Conservation (phyloP, 2,329 filamentous ascomycete genomes). For the Truncatella angustata region DNA sequence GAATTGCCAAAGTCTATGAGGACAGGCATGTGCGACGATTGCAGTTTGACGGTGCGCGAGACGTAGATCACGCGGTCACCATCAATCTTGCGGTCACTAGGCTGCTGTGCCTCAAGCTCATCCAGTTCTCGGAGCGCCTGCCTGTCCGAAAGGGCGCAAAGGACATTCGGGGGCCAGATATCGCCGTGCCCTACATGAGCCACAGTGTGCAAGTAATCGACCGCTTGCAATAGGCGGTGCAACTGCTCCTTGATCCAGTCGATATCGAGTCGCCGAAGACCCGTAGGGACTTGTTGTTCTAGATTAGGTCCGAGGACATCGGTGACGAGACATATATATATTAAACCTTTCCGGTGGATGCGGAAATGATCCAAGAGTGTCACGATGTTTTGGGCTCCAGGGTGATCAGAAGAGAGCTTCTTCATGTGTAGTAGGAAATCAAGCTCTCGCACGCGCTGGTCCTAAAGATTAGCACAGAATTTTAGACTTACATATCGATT, state of each 20-base stretch:
- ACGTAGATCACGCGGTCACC: slow-evolving; percentile 4
- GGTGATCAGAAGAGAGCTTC: slow-evolving; percentile 14
- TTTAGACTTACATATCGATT: slow-evolving; percentile 11
- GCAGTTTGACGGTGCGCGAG: neutral
- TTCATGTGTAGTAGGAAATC: slow-evolving; percentile 17
- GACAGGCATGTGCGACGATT: neutral
- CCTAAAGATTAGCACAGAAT: slow-evolving; percentile 12
- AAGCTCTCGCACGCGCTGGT: slow-evolving; percentile 12
- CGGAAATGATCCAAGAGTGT: slow-evolving; percentile 12
- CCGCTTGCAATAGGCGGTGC: slow-evolving; percentile 18
- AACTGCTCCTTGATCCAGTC: slow-evolving; percentile 21
- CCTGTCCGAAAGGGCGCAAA: slow-evolving; percentile 2
- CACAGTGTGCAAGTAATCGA: slow-evolving; percentile 19
- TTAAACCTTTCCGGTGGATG: neutral
- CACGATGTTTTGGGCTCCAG: slow-evolving; percentile 16
- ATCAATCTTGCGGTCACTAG: neutral
- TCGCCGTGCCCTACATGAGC: slow-evolving; percentile 18
- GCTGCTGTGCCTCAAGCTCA: neutral
- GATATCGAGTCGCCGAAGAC: slow-evolving; percentile 14
- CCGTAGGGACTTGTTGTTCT: neutral
- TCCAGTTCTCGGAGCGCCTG: slow-evolving; percentile 1
- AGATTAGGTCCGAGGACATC: neutral
- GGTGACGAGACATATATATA: neutral
- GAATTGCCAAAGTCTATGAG: slow-evolving; percentile 9
- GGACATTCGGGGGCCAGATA: slow-evolving; percentile 4